Evolutionary conservation across 2,329 filamentous ascomycete species (phyloP), one percentile per base, ranked within the genome.

Genomic region (Ceratocystis smalleyi): DNA sequence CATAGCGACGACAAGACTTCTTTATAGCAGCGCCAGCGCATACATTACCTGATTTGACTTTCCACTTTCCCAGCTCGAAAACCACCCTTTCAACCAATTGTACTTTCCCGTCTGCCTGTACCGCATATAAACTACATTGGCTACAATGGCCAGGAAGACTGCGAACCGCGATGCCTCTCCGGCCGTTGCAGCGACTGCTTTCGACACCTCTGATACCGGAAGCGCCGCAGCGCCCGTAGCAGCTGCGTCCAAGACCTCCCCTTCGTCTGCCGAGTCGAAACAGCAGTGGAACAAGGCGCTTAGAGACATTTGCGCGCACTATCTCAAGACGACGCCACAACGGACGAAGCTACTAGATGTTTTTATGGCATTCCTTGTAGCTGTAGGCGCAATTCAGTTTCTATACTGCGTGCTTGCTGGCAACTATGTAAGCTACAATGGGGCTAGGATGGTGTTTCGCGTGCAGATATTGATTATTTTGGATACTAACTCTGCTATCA

Each of bases 351-450:
- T 99, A 67, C 82, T 97, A 68, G 94, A 99, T 74, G 82, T 83
- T 43, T 99, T 99, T 75, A 85, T 99, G 83, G 83, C 76, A 2
- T 99, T 96, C 74, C 78, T 99, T 66, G 84, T 94, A 24, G 79
- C 86, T 1, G 89, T 95, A 3, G 94, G 91, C 61, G 89, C 78
- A n/a, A 74, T 97, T 71, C 94, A 99, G 76, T 97, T 99, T 75
- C 74, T 88, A 67, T 99, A 99, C 77, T 96, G 92, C 74, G 79
- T 96, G 64, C 72, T 97, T 69, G 90, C 85, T 64, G 94, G 94
- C 69, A 97, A 96, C 76, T 99, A 92, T 72, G 94, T 99, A 82
- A 68, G 90, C 83, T 59, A 43, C 62, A 66, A n/a, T 22, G 12
- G 27, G 67, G 90, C 83, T 59, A 43, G 61, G 35, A 40, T 15